A percentile compares a stretch with the other conserved stretches of the same genome.
Evolutionary conservation across 768 basidiomycete genomes (phyloP).

Genomic region (Russula brevipes): DNA sequence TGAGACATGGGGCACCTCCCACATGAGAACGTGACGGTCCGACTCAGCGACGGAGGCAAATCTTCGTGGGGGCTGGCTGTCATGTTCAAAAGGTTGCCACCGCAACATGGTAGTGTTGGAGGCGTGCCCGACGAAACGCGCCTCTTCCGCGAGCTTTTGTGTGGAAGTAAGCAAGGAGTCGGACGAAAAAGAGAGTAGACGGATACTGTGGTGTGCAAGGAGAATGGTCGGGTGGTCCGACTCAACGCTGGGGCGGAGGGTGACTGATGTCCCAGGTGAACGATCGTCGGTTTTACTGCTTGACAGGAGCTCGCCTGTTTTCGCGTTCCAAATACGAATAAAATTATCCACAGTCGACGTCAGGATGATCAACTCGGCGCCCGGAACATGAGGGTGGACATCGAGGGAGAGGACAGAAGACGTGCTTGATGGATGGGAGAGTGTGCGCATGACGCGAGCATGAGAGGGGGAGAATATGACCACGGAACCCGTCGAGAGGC

Average conservation of each 20-base stretch:
- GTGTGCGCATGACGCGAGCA: slow-evolving; percentile 48
- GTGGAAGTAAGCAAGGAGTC: slow-evolving; percentile 31
- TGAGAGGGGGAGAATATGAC: slow-evolving; percentile 58
- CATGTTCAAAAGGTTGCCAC: slow-evolving; percentile 43
- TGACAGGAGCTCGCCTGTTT: slow-evolving; percentile 43
- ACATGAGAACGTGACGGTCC: slow-evolving; percentile 59
- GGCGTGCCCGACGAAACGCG: slow-evolving; percentile 61
- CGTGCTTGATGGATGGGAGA: slow-evolving; percentile 52
- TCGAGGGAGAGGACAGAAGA: slow-evolving; percentile 49
- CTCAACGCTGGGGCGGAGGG: slow-evolving; percentile 36
- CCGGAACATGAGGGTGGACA: slow-evolving; percentile 29
- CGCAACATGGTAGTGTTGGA: slow-evolving; percentile 47
- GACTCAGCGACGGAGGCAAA: slow-evolving; percentile 59
- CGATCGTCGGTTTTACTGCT: slow-evolving; percentile 55
- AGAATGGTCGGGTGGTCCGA: slow-evolving; percentile 42
- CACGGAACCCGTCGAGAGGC: slow-evolving; percentile 56
- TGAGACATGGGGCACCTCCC: slow-evolving; percentile 45
- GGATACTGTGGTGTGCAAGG: slow-evolving; percentile 56
- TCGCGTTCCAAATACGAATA: slow-evolving; percentile 54
- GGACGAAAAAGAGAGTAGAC: slow-evolving; percentile 40
- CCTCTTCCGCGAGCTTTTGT: slow-evolving; percentile 42
- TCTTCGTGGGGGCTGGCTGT: slow-evolving; percentile 36
- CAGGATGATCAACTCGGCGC: slow-evolving; percentile 41
- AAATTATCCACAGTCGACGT: slow-evolving; percentile 54
- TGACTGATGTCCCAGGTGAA: slow-evolving; percentile 52